phyloP scores from a whole-genome alignment of 2,329 filamentous ascomycete genomes.

The Metarhizium sp. region DNA sequence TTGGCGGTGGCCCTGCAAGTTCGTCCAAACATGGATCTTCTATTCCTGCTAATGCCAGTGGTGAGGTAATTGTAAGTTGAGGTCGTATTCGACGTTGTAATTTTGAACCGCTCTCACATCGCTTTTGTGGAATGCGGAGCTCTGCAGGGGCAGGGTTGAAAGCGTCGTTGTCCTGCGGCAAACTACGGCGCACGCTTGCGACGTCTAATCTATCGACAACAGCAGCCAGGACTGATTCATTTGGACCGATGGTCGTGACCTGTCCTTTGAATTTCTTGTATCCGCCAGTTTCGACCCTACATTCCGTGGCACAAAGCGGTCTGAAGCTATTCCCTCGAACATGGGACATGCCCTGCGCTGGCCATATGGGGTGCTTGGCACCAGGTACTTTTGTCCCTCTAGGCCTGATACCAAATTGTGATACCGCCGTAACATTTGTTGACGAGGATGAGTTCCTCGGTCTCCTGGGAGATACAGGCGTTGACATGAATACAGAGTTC shows the following conservation, averaged over 20 bases:
- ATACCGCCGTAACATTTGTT: slow-evolving; percentile 17
- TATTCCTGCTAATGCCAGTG: slow-evolving; percentile 3
- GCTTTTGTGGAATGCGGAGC: slow-evolving; percentile 44
- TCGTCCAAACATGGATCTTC: slow-evolving; percentile 26
- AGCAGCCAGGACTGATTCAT: slow-evolving; percentile 33
- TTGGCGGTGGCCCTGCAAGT: slow-evolving; percentile 12
- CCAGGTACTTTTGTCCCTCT: slow-evolving; percentile 53
- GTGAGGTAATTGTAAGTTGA: slow-evolving; percentile 30
- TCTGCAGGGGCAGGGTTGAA: slow-evolving; percentile 36
- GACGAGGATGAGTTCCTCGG: slow-evolving; percentile 19
- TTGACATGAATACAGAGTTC: slow-evolving; percentile 40
- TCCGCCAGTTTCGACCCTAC: neutral
- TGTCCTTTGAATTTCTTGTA: slow-evolving; percentile 42
- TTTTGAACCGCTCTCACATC: slow-evolving; percentile 48
- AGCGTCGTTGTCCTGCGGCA: slow-evolving; percentile 24
- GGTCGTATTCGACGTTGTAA: slow-evolving; percentile 39
- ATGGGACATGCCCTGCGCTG: slow-evolving; percentile 54
- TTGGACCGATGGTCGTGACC: slow-evolving; percentile 26
- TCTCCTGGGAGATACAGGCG: slow-evolving; percentile 42
- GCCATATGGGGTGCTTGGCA: slow-evolving; percentile 61
- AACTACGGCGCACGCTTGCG: slow-evolving; percentile 14
- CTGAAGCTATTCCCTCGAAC: slow-evolving; percentile 38
- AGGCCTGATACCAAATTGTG: slow-evolving; percentile 35
- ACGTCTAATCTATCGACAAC: slow-evolving; percentile 19
- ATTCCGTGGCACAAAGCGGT: neutral